Evolutionary conservation across 2,329 filamentous ascomycete species (phyloP).

Genomic region (Lojkania enalia): DNA sequence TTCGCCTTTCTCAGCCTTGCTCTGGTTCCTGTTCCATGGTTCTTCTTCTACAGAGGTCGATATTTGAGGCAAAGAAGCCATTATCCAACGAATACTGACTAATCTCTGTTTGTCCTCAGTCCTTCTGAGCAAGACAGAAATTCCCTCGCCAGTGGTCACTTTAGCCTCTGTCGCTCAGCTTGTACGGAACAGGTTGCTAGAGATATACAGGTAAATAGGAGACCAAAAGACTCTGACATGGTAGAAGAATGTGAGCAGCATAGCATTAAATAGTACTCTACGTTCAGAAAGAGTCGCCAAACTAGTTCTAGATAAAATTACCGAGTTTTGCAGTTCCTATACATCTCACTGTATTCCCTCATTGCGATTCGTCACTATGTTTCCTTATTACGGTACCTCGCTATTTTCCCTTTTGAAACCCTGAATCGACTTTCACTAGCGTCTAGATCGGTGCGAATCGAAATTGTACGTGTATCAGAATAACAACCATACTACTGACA

Average conservation of each 20-base stretch:
- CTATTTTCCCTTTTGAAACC: too few species aligned
- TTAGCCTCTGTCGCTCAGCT: neutral
- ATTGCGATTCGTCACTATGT: too few species aligned
- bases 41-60: constrained; percentile 1
- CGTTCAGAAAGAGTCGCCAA: neutral
- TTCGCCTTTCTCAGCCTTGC: constrained; percentile 1
- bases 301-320: too few species aligned
- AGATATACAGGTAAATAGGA: neutral
- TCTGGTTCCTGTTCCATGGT: constrained; percentile 2
- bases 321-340: too few species aligned
- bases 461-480: neutral
- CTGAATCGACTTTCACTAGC: too few species aligned
- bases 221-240: neutral
- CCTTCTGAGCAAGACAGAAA: neutral
- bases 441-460: too few species aligned
- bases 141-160: neutral
- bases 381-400: too few species aligned
- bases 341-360: too few species aligned
- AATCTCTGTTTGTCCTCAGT: neutral
- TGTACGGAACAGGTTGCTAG: neutral
- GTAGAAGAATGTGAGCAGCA: neutral
- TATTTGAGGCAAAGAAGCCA: constrained; percentile 2
- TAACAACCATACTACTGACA: neutral
- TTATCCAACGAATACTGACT: constrained; percentile 3
- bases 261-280: neutral